phyloP scores from a whole-genome alignment of 2,329 filamentous ascomycete species.

The Hirsutella minnesotensis region DNA sequence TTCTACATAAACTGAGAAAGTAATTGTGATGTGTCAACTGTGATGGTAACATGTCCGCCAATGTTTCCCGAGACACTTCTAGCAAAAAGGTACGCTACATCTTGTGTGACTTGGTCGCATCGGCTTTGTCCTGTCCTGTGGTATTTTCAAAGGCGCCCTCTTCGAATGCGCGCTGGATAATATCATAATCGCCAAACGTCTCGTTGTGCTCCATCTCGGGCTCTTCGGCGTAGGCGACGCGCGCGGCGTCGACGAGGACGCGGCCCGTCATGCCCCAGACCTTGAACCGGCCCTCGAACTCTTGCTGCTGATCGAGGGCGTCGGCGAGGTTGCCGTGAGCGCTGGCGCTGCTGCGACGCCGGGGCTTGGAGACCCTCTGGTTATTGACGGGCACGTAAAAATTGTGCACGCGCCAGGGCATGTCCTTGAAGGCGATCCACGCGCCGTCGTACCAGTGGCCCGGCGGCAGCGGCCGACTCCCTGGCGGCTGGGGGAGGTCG shows the following conservation, averaged over 20 bases:
- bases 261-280: conserved; percentile 94
- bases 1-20: not conserved
- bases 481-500: conserved; percentile 37
- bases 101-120: conserved; percentile 16
- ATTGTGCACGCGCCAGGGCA: conserved; percentile 77
- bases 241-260: conserved; percentile 78
- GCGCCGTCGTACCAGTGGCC: conserved; percentile 74
- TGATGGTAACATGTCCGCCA: too few relatives aligned
- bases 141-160: conserved; percentile 35
- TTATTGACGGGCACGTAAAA: conserved; percentile 76
- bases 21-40: too few relatives aligned
- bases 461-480: conserved; percentile 25
- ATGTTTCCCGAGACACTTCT: too few relatives aligned
- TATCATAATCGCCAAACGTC: conserved; percentile 38
- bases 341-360: conserved; percentile 5
- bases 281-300: conserved; percentile 50
- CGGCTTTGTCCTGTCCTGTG: conserved; percentile 14
- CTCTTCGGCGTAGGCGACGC: conserved; percentile 69
- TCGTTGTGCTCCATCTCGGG: conserved; percentile 69
- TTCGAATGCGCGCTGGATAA: conserved; percentile 33
- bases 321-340: conserved; percentile 30
- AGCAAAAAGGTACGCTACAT: too few relatives aligned
- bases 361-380: conserved; percentile 54
- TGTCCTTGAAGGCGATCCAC: conserved; percentile 71
- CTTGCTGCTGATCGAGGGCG: conserved; percentile 32